phyloP scores from a whole-genome alignment of 331 rosid species.

The Acacia concinna region DNA sequence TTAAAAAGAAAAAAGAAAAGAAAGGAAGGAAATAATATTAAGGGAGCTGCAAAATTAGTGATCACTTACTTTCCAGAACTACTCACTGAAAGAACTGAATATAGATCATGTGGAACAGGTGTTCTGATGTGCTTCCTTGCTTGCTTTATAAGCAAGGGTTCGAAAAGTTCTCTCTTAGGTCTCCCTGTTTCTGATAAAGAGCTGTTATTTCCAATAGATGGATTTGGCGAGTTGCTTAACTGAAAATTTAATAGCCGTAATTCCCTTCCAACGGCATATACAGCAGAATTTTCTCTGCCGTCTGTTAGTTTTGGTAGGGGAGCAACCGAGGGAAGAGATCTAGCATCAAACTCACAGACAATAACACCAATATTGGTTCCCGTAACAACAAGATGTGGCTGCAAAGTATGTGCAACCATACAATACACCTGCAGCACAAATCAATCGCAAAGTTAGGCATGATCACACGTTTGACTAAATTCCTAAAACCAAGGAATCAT shows the following conservation, averaged over 20 bases:
- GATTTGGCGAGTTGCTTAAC: conserved; percentile 82
- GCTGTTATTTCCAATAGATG: conserved; percentile 88
- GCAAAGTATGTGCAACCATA: conserved; percentile 90
- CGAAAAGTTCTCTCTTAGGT: conserved; percentile 70
- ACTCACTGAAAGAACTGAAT: conserved; percentile 94
- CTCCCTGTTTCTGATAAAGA: conserved; percentile 85
- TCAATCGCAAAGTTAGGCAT: background rate
- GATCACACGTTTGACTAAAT: background rate
- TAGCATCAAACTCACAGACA: conserved; percentile 88
- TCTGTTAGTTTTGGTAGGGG: conserved; percentile 83
- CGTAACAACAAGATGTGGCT: conserved; percentile 93
- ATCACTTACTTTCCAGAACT: conserved; percentile 93
- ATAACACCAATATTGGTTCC: conserved; percentile 97
- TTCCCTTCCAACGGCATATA: conserved; percentile 85
- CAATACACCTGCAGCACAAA: conserved; percentile 74
- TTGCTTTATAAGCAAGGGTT: conserved; percentile 84
- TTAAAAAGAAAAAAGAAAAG: background rate
- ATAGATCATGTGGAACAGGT: conserved; percentile 99
- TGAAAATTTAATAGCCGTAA: conserved; percentile 83
- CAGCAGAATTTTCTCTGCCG: conserved; percentile 88
- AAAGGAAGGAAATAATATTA: background rate
- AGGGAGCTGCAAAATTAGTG: background rate
- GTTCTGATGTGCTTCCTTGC: conserved; percentile 86
- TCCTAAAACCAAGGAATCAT: background rate
- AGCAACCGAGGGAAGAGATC: conserved; percentile 96